Conservation (phyloP, 225 moss, liverwort and hornwort species). For the Takakia lepidozioides region DNA sequence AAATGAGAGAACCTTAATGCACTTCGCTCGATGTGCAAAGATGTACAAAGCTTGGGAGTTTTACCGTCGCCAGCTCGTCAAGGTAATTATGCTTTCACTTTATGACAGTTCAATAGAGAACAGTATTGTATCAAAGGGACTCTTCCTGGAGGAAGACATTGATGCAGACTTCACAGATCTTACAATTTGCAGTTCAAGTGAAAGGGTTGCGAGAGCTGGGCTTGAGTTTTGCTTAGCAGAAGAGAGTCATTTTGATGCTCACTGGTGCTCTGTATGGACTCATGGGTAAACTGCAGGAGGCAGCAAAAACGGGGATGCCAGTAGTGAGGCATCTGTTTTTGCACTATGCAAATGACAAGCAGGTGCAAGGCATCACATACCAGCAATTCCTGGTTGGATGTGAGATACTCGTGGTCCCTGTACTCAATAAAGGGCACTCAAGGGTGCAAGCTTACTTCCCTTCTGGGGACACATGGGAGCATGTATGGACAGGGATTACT, state of each 20-base stretch:
- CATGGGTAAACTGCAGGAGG: slow-evolving; percentile 51
- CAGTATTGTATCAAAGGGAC: not conserved
- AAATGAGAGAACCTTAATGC: slow-evolving; percentile 50
- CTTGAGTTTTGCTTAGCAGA: no score
- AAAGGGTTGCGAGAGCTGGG: no score
- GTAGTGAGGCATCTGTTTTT: slow-evolving; percentile 77
- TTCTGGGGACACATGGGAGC: slow-evolving; percentile 49
- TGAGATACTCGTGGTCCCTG: slow-evolving; percentile 78
- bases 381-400: slow-evolving; percentile 71
- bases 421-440: slow-evolving; percentile 48
- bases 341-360: slow-evolving; percentile 57
- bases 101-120: not conserved
- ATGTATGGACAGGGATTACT: slow-evolving; percentile 59
- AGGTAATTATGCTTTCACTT: slow-evolving; percentile 21
- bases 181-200: no score
- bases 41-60: slow-evolving; percentile 82
- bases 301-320: slow-evolving; percentile 61
- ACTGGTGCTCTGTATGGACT: no score
- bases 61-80: slow-evolving; percentile 61
- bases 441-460: slow-evolving; percentile 72
- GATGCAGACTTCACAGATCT: no score
- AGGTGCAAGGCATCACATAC: slow-evolving; percentile 45
- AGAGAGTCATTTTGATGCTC: no score
- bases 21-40: slow-evolving; percentile 71
- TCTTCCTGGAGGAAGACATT: no score